Evolutionary conservation across 2,329 filamentous ascomycete species (phyloP), one percentile per base, ranked within the genome.

Genomic region (Lachnellula arida): DNA sequence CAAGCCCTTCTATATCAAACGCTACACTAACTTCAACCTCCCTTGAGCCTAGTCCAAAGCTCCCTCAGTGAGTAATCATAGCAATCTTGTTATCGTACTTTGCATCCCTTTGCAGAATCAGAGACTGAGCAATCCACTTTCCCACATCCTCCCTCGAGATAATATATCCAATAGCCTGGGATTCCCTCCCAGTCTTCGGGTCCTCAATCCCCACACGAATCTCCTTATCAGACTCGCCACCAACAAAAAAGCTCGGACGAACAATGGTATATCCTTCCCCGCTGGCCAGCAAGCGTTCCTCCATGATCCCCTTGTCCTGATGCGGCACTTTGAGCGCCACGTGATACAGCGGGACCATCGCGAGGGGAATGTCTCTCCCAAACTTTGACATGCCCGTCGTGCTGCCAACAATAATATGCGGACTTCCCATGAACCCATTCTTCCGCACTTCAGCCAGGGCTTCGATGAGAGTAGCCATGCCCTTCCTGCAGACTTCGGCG

Each of bases 301-400:
- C 78, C 75, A 78, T 78, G 19, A 63, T 67, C 35, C 60, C 63
- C 68, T 80, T 81, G 60, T 81, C 78, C 15, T 53, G 62, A 60
- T 78, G 77, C 7, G 78, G 74, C 28, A 69, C 68, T 43, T 63
- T 63, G 4, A 80, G 67, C 28, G 73, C 46, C 25, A 68, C 53
- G 9, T 70, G 64, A 60, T 80, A 80, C 11, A 80, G 59, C 0
- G 76, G 76, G 3, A 69, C 37, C 58, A 76, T 65, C 0, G 70
- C 54, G 3, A 78, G 42, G 2, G 78, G 77, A 39, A 76, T 64
- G 54, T 79, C 78, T 0, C 74, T 64, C 14, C 65, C 71, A 39
- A 62, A 51, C 11, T 63, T 54, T n/a, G 65, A 71, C 46, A 78
- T 68, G 44, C 78, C 77, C 1, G 73, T 77, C 39, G 72, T 72